Base-by-base conservation (phyloP, 1,284 basidiomycete genomes). In the Ganoderma lingzhi region DNA sequence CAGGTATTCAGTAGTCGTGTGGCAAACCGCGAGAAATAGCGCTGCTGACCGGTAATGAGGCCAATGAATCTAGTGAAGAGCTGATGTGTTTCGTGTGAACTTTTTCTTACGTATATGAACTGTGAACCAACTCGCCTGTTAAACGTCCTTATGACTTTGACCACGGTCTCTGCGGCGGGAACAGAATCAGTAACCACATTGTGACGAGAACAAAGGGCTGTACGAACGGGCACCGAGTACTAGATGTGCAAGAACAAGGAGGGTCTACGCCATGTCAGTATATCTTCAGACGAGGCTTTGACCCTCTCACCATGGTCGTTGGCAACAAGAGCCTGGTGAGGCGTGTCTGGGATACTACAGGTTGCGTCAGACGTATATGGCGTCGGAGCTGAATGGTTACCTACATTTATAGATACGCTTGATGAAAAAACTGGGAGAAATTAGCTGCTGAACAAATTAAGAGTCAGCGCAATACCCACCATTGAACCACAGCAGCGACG, bases 321-420 rank as follows among this genome's bases (percentile, higher is more conserved):
- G 74, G 70, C 35, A 75, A 45, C 3, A 64, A 65, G 23, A 64
- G 67, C 65, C 67, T 63, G 37, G 72, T 45, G 48, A 70, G 61
- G 37, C 58, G 63, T 5, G 68, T 70, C 59, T 68, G 70, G 48
- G 69, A 70, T 63, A 73, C 72, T 70, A n/a, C 19, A 4, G 8
- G 37, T 17, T 9, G 48, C 19, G 59, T 68, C 23, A 62, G 58
- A 10, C 35, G 39, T 6, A 14, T 19, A 30, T 19, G n/a, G 6
- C 5, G 41, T 12, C n/a, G 39, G 14, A 30, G 14, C 14, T 9
- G 14, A 2, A 30, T 30, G 4, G 35, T 32, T 8, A 51, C 69
- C 8, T 10, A 75, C 72, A 62, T 58, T 71, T 68, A 65, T 73
- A 67, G 39, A 75, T 75, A 3, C 70, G 70, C 51, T 67, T 69